Conservation (phyloP, 129 eudicot genomes). For the Artemisia argyi region DNA sequence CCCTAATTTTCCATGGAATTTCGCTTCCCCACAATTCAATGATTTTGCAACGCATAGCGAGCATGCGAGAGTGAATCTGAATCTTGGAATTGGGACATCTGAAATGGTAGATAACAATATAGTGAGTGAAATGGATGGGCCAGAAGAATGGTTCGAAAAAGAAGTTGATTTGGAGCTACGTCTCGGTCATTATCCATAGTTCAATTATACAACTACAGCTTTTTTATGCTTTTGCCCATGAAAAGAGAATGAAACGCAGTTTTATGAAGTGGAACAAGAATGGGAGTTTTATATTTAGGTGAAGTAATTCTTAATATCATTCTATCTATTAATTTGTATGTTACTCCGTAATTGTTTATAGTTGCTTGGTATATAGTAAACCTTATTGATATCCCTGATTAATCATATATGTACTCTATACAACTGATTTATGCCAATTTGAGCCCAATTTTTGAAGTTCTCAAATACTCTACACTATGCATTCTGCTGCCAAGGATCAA, state of each 20-base stretch:
- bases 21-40: conserved; percentile 20
- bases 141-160: conserved; percentile 36
- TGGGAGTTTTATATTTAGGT: conserved; percentile 17
- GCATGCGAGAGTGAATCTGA: conserved; percentile 37
- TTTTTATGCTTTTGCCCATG: conserved; percentile 13
- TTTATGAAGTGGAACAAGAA: conserved; percentile 22
- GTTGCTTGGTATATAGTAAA: conserved; percentile 21
- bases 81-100: conserved; percentile 46
- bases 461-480: not conserved
- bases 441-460: conserved; percentile 2
- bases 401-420: conserved; percentile 20
- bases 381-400: conserved; percentile 22
- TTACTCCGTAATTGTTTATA: conserved; percentile 20
- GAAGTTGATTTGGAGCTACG: conserved; percentile 86
- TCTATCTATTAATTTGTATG: conserved; percentile 15
- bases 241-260: conserved; percentile 13
- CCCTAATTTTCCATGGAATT: conserved; percentile 43
- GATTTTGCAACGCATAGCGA: conserved; percentile 18
- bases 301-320: conserved; percentile 26
- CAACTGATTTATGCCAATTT: not conserved
- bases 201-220: conserved; percentile 13
- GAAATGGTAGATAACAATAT: conserved; percentile 6
- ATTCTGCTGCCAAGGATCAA: not conserved
- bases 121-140: conserved; percentile 23
- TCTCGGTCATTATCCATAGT: conserved; percentile 57